Evolutionary conservation across 192 early-diverging fungal genomes (phyloP).

Genomic region (Rhizophagus clarus): DNA sequence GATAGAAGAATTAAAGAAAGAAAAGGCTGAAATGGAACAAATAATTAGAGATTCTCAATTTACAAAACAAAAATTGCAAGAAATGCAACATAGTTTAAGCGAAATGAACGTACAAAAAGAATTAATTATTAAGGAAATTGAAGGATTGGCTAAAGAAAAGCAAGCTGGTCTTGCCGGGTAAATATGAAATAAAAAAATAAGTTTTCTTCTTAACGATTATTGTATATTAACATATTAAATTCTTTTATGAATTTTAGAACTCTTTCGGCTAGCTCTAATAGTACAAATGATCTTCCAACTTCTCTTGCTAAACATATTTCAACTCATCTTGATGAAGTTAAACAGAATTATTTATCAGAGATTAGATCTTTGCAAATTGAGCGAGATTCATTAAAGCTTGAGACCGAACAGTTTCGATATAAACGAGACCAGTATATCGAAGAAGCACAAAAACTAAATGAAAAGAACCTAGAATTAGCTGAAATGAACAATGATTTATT

Average conservation of each 20-base stretch:
- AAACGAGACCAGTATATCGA: conserved; percentile 54
- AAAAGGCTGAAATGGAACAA: conserved; percentile 1
- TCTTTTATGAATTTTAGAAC: conserved; percentile 9
- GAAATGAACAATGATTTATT: conserved; percentile 60
- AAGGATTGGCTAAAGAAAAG: conserved; percentile 37
- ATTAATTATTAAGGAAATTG: conserved; percentile 39
- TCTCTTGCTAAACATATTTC: conserved; percentile 39
- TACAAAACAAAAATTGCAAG: conserved; percentile 26
- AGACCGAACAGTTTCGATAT: conserved; percentile 46
- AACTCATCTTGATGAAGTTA: conserved; percentile 46
- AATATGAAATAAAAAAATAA: background rate
- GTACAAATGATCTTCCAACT: conserved; percentile 6
- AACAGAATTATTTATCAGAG: conserved; percentile 46
- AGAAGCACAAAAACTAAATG: conserved; percentile 54
- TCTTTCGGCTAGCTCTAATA: conserved; percentile 10
- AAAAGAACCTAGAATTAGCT: conserved; percentile 55
- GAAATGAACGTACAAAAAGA: conserved; percentile 39
- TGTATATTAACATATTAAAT: background rate
- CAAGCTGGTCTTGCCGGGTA: conserved; percentile 47
- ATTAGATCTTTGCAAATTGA: conserved; percentile 51
- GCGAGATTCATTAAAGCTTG: conserved; percentile 46
- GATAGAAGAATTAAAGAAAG: background rate
- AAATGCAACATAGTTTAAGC: conserved; percentile 37
- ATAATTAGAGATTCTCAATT: conserved; percentile 16
- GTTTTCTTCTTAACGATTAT: too few relatives aligned